Conservation (phyloP, 306 rosid species). For the Trifolium dubium region DNA sequence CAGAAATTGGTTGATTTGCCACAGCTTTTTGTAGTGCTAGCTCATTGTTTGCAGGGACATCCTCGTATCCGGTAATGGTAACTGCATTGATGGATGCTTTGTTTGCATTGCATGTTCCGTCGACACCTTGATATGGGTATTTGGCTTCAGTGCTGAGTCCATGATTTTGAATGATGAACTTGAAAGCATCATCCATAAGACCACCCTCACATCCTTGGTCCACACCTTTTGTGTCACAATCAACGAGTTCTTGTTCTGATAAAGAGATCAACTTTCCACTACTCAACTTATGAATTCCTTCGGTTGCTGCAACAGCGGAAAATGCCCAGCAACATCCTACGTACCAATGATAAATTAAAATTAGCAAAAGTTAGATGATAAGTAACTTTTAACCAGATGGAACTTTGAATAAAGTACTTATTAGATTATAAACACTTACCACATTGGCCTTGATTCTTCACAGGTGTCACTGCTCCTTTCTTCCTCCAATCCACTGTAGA, state of each 20-base stretch:
- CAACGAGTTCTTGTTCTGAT: constrained; percentile 23
- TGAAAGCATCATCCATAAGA: constrained; percentile 23
- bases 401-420: background rate
- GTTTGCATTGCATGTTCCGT: constrained; percentile 1
- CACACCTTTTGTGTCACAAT: constrained; percentile 6
- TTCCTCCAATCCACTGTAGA: constrained; percentile 2
- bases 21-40: constrained; percentile 2
- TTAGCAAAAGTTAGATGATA: background rate
- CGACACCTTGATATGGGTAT: background rate
- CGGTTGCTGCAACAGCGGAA: background rate
- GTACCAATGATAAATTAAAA: background rate
- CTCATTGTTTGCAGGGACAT: background rate
- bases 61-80: background rate
- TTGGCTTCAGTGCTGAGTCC: constrained; percentile 2
- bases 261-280: background rate
- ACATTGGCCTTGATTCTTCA: constrained; percentile 12
- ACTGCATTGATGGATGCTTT: background rate
- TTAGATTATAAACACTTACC: background rate
- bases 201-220: constrained; percentile 21
- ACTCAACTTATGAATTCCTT: constrained; percentile 6
- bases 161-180: background rate
- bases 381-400: background rate
- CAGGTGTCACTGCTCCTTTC: constrained; percentile 12
- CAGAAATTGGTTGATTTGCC: constrained; percentile 12
- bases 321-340: background rate